These are phyloP conservation scores for Incumbomyces lentus DNA, from an alignment of 2,329 filamentous ascomycete species.

Conservation along the genomic window DNA sequence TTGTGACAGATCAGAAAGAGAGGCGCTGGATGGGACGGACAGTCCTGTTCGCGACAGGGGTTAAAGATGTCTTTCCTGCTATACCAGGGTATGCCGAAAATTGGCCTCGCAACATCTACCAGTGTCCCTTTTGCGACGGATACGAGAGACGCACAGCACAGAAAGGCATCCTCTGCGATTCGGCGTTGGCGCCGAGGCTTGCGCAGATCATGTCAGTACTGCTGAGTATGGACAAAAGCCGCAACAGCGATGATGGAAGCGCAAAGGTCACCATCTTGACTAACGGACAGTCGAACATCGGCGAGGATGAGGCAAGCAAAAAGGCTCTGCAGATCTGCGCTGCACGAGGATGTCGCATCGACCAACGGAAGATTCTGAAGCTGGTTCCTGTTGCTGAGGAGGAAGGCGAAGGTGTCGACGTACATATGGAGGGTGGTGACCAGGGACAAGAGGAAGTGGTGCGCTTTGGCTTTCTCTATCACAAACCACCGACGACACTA, in stretches of 20 bases:
- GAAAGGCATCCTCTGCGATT: constrained; percentile 6
- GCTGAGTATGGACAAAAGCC: background rate
- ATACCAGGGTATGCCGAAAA: constrained; percentile 17
- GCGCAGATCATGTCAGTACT: constrained; percentile 5
- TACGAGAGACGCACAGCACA: constrained; percentile 8
- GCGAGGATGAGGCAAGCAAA: background rate
- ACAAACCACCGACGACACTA: constrained; percentile 7
- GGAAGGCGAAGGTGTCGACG: constrained; percentile 8
- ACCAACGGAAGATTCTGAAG: constrained; percentile 6
- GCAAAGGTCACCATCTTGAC: constrained; percentile 11
- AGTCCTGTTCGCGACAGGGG: constrained; percentile 18
- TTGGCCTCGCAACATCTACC: constrained; percentile 21
- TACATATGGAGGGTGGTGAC: constrained; percentile 6
- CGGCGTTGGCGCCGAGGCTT: background rate
- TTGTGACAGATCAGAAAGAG: constrained; percentile 8
- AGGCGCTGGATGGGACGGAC: constrained; percentile 14
- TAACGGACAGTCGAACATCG: constrained; percentile 7
- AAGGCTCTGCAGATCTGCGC: background rate
- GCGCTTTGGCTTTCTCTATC: constrained; percentile 6
- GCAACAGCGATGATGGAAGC: background rate
- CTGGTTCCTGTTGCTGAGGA: background rate
- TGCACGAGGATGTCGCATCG: constrained; percentile 5
- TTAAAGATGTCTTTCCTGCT: constrained; percentile 17
- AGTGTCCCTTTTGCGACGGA: constrained; percentile 21
- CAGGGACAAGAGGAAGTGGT: background rate